phyloP scores from a whole-genome alignment of 306 rosid genomes.

The Lupinus albus region DNA sequence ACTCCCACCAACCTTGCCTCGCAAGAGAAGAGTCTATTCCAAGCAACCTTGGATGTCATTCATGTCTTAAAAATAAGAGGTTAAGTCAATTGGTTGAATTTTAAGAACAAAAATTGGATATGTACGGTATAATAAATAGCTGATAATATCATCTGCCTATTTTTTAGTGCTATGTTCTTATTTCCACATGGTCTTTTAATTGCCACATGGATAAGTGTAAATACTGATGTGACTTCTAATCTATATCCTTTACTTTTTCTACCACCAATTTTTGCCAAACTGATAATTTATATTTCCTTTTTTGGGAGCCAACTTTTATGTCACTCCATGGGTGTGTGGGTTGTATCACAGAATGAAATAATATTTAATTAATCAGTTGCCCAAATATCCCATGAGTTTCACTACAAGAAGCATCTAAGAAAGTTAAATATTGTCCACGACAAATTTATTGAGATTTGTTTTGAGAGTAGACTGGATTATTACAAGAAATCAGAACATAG shows the following conservation, averaged over 20 bases:
- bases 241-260: background rate
- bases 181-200: slow-evolving; percentile 7
- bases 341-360: background rate
- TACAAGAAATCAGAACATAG: slow-evolving; percentile 3
- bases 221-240: background rate
- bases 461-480: slow-evolving; percentile 7
- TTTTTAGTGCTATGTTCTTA: slow-evolving; percentile 11
- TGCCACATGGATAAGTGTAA: slow-evolving; percentile 17
- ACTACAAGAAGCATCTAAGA: slow-evolving; percentile 23
- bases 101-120: background rate
- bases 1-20: too few species aligned
- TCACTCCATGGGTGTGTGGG: background rate
- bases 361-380: background rate
- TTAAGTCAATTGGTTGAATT: background rate
- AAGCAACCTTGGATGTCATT: slow-evolving; percentile 27
- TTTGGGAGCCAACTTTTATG: background rate
- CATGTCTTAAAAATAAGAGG: slow-evolving; percentile 9
- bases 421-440: slow-evolving; percentile 10
- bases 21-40: too few species aligned
- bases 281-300: background rate
- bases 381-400: slow-evolving; percentile 6
- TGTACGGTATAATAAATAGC: too few species aligned
- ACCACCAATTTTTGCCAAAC: background rate
- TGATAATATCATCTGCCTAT: background rate
- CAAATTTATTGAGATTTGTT: slow-evolving; percentile 2